phyloP scores from a whole-genome alignment of 345 rosid species.

The Eucalyptus sp. region DNA sequence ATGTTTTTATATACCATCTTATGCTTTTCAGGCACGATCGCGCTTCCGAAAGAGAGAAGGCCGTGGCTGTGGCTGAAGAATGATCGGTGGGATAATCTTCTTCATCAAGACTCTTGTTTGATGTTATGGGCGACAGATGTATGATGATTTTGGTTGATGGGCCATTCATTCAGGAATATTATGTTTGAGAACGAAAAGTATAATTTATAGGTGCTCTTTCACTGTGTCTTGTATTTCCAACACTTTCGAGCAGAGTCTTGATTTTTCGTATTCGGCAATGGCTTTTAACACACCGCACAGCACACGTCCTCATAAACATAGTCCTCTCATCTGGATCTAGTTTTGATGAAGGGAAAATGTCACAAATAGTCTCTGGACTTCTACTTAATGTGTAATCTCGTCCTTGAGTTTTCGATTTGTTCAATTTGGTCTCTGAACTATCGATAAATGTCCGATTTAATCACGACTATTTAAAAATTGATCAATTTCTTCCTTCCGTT shows the following conservation, averaged over 20 bases:
- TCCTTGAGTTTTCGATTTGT: too few relatives aligned
- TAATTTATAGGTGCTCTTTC: background rate
- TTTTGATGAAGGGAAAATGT: too few relatives aligned
- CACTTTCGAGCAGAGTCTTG: background rate
- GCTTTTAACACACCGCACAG: background rate
- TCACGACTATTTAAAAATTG: too few relatives aligned
- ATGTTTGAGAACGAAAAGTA: background rate
- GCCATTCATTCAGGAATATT: background rate
- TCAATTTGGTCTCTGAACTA: too few relatives aligned
- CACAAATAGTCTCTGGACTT: too few relatives aligned
- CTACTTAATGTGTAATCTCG: too few relatives aligned
- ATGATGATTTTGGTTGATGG: background rate
- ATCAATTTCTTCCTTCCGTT: too few relatives aligned
- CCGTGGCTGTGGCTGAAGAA: constrained; percentile 27
- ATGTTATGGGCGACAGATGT: background rate
- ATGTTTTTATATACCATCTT: background rate
- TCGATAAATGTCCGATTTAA: too few relatives aligned
- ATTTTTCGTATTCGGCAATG: background rate
- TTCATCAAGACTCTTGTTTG: background rate
- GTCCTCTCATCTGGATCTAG: background rate
- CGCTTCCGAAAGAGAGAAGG: constrained; percentile 6
- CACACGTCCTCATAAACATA: background rate
- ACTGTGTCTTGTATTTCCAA: background rate
- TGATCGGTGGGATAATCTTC: background rate
- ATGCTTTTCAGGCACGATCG: constrained; percentile 46